Conservation (phyloP, 306 rosid species). For the Sicyos baderoa region DNA sequence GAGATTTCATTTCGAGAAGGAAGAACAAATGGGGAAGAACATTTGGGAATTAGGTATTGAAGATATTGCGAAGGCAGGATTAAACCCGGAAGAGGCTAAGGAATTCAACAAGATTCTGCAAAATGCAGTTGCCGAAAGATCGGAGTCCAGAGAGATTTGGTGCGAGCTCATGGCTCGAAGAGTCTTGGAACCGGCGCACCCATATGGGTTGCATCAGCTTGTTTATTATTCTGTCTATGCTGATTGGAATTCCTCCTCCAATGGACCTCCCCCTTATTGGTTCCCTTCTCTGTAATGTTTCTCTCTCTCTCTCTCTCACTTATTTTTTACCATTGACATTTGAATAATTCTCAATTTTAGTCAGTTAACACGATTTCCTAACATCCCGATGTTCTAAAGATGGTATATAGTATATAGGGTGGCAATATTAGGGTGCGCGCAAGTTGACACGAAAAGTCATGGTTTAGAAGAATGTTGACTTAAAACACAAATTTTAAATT, state of each 20-base stretch:
- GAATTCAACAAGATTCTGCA: slow-evolving; percentile 24
- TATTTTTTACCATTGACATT: neutral
- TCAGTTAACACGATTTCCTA: too few relatives aligned
- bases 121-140: slow-evolving; percentile 18
- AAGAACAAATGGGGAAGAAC: slow-evolving; percentile 31
- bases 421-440: too few relatives aligned
- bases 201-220: slow-evolving; percentile 50
- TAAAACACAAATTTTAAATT: too few relatives aligned
- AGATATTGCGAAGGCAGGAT: slow-evolving; percentile 47
- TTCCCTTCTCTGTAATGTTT: slow-evolving; percentile 79
- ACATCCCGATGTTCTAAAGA: too few relatives aligned
- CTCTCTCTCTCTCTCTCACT: neutral
- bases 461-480: too few relatives aligned
- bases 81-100: slow-evolving; percentile 38
- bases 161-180: slow-evolving; percentile 41
- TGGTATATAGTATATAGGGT: too few relatives aligned
- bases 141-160: slow-evolving; percentile 43
- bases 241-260: slow-evolving; percentile 27
- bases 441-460: too few relatives aligned
- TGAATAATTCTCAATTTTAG: too few relatives aligned
- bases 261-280: slow-evolving; percentile 60
- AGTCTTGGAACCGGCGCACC: slow-evolving; percentile 52
- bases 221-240: slow-evolving; percentile 47
- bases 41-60: slow-evolving; percentile 34
- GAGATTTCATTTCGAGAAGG: neutral